Evolutionary conservation across 306 rosid genomes (phyloP), one percentile per base, ranked within the genome.

Genomic region (Cyclanthera cordifolia): DNA sequence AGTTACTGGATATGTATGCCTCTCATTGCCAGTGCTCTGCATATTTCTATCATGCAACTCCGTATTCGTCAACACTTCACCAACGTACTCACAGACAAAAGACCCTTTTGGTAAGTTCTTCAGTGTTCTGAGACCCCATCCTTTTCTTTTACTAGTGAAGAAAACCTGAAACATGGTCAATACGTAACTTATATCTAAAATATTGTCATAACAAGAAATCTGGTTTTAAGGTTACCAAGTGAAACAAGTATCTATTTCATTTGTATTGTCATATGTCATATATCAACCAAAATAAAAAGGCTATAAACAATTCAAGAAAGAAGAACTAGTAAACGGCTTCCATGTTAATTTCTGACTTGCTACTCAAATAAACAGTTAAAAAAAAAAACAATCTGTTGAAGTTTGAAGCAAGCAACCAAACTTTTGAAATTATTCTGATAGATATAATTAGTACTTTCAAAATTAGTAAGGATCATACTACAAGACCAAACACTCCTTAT

Each of bases 1-100:
- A 59, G 84, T 80, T 69, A 92, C 95, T 13, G 96, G 98, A 70
- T 92, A 92, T 12, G 98, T 92, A 76, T 92, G 96, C 50, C 85
- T 85, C 47, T 79, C 95, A 25, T 78, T 78, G 74, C 81, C 76
- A 14, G 71, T 58, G 15, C 69, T 71, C 54, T 72, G 66, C 78
- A 74, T 2, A 72, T 46, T 80, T 71, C 98, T 79, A 12, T 92
- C 84, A 74, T 81, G 86, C 70, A 92, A 76, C 79, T 92, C 98
- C 28, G 72, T 74, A 79, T 89, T 92, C 23, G 98, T 92, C 75
- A 92, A 71, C 77, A 92, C 74, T 75, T 92, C 98, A 51, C 98
- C 98, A 11, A 79, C 80, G 39, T 89, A 92, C 80, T 92, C 98
- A 72, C 96, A 92, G 4, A 92, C 83, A 72, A 89, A 92, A 72